phyloP scores from a whole-genome alignment of 2,329 filamentous ascomycete genomes.

The Cytospora chrysosperma region DNA sequence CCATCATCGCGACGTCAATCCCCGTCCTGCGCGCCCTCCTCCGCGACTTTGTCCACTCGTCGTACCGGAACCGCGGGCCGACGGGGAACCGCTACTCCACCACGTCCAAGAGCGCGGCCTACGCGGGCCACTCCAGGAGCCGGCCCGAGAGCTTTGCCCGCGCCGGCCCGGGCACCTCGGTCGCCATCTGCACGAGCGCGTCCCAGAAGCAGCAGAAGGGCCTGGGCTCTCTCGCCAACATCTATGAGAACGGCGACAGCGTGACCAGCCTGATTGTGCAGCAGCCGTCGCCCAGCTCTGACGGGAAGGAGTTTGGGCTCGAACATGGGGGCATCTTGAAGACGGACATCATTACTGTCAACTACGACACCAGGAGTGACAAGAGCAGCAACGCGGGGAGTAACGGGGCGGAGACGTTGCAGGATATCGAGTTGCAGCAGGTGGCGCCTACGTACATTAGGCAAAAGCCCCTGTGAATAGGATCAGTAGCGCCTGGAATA shows the following conservation, averaged over 20 bases:
- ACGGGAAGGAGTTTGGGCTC: not conserved
- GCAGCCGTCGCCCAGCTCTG: not conserved
- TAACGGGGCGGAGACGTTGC: not conserved
- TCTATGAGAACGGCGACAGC: slow-evolving; percentile 9
- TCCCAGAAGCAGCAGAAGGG: not conserved
- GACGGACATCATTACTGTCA: slow-evolving; percentile 14
- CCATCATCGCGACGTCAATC: slow-evolving; percentile 35
- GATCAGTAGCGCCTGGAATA: not conserved
- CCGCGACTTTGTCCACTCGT: not conserved
- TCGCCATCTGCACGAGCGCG: not conserved
- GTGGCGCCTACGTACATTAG: not conserved
- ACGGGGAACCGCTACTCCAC: slow-evolving; percentile 2
- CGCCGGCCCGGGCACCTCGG: not conserved
- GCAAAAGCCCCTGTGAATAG: not conserved
- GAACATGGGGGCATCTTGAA: slow-evolving; percentile 1
- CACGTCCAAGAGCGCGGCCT: slow-evolving; percentile 10
- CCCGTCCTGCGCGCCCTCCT: slow-evolving; percentile 32
- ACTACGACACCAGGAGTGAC: not conserved
- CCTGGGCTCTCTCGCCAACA: not conserved
- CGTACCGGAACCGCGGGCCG: slow-evolving; percentile 1
- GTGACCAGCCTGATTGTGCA: not conserved
- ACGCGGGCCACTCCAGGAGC: slow-evolving; percentile 8
- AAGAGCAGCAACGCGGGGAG: not conserved
- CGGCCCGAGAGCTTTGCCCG: not conserved
- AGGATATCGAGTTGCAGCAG: not conserved